Evolutionary conservation across 169 alveolate genomes (phyloP).

Genomic region (Pseudocohnilembus persalinus): DNA sequence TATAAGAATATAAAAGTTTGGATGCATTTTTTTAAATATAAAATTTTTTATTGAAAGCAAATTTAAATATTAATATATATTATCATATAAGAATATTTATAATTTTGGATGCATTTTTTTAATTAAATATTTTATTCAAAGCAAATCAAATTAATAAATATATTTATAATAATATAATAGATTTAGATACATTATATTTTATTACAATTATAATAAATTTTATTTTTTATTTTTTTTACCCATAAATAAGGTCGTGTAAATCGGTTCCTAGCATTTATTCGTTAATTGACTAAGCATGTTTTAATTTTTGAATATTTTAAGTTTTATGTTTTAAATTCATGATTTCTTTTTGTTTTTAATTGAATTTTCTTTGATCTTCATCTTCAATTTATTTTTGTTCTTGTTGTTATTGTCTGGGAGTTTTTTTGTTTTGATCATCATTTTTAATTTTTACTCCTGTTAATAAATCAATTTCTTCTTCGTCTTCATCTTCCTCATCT

Average conservation of each 20-base stretch:
- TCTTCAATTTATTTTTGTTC: slow-evolving; percentile 32
- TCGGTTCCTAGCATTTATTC: slow-evolving; percentile 26
- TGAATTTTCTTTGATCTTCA: slow-evolving; percentile 33
- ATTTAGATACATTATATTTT: no score
- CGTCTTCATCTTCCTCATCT: slow-evolving; percentile 51
- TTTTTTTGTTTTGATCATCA: slow-evolving; percentile 20
- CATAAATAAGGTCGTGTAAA: slow-evolving; percentile 41
- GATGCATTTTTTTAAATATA: no score
- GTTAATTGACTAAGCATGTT: slow-evolving; percentile 1
- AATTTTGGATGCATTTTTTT: no score
- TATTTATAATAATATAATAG: no score
- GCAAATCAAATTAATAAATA: no score
- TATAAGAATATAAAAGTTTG: no score
- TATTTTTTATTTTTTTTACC: background rate
- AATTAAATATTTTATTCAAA: no score
- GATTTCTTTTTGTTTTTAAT: slow-evolving; percentile 46
- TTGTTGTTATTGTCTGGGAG: slow-evolving; percentile 16
- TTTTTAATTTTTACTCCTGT: slow-evolving; percentile 61
- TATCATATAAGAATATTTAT: no score
- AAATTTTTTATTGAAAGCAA: no score
- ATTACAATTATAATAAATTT: no score
- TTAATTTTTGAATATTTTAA: slow-evolving; percentile 1
- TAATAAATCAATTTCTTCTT: slow-evolving; percentile 56
- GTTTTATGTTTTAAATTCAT: slow-evolving; percentile 24
- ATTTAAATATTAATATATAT: no score